These are phyloP conservation scores for Pythium aphanidermatum DNA, from an alignment of 352 stramenopile species.

Conservation along the genomic window DNA sequence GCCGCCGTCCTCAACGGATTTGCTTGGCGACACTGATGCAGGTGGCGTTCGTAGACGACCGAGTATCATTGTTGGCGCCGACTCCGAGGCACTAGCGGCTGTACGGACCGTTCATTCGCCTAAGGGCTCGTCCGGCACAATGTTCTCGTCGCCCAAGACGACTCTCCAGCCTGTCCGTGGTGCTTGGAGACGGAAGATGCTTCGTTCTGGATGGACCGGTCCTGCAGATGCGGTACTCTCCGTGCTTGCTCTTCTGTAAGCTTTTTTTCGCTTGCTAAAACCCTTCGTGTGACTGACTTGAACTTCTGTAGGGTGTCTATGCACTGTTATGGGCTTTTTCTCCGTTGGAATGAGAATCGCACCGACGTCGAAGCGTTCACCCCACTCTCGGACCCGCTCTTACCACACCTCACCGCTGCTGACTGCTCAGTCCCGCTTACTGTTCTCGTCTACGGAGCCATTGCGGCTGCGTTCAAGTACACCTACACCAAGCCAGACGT, in stretches of 20 bases:
- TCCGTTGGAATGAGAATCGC: constrained; percentile 28
- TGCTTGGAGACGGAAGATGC: constrained; percentile 17
- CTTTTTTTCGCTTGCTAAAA: not conserved
- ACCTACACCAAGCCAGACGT: constrained; percentile 25
- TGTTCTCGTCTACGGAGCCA: constrained; percentile 25
- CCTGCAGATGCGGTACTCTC: constrained; percentile 9
- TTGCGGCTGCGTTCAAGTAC: constrained; percentile 23
- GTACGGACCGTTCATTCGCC: constrained; percentile 33
- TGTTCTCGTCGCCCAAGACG: not conserved
- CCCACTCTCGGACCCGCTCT: constrained; percentile 24
- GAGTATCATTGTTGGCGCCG: constrained; percentile 26
- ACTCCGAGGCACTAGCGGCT: constrained; percentile 20
- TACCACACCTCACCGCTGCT: constrained; percentile 14
- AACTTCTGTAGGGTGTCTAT: constrained; percentile 26
- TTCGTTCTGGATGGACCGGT: constrained; percentile 13
- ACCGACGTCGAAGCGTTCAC: constrained; percentile 22
- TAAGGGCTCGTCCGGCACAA: not conserved
- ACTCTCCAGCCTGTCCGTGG: not conserved
- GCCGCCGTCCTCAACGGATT: constrained; percentile 3
- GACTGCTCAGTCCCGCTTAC: constrained; percentile 26
- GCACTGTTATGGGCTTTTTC: constrained; percentile 22
- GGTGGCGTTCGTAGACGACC: constrained; percentile 12
- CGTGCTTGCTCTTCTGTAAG: constrained; percentile 3
- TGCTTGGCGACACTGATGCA: not conserved
- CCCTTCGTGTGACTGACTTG: too few relatives aligned